These are phyloP conservation scores for Naganishia albida DNA, from an alignment of 1,284 basidiomycete species.

Conservation along the genomic window DNA sequence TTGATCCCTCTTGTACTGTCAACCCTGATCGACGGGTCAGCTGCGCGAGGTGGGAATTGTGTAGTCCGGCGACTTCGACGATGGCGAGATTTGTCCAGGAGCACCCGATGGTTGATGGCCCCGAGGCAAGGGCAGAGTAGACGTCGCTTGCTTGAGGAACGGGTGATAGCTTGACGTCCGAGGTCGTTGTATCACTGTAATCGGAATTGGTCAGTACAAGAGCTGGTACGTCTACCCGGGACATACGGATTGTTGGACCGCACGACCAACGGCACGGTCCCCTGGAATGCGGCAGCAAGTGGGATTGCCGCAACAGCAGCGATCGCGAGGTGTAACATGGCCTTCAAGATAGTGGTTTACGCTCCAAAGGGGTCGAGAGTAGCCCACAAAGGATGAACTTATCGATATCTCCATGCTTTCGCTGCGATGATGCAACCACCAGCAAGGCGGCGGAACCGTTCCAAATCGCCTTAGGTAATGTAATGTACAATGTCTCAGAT, in stretches of 20 bases:
- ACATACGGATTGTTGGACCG: constrained; percentile 25
- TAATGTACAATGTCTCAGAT: constrained; percentile 3
- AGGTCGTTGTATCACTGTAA: background rate
- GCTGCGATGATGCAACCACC: constrained; percentile 20
- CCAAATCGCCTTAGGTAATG: background rate
- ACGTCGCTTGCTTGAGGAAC: constrained; percentile 11
- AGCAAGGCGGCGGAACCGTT: background rate
- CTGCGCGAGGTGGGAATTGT: constrained; percentile 17
- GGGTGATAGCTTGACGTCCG: background rate
- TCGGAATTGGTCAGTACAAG: background rate
- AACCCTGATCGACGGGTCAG: constrained; percentile 1
- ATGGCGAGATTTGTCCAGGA: constrained; percentile 23
- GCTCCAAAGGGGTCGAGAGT: background rate
- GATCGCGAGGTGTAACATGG: constrained; percentile 11
- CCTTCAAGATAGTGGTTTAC: background rate
- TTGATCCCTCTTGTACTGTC: constrained; percentile 1
- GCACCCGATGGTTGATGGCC: constrained; percentile 18
- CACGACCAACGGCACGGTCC: constrained; percentile 24
- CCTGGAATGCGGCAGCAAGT: constrained; percentile 21
- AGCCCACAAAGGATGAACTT: no score
- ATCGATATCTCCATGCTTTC: background rate
- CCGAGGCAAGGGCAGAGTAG: constrained; percentile 8
- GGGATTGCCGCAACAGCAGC: constrained; percentile 20
- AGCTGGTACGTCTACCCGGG: background rate
- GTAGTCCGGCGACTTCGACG: constrained; percentile 20